Conservation (phyloP, 2,329 filamentous ascomycete genomes). For the Colletotrichum sp. region DNA sequence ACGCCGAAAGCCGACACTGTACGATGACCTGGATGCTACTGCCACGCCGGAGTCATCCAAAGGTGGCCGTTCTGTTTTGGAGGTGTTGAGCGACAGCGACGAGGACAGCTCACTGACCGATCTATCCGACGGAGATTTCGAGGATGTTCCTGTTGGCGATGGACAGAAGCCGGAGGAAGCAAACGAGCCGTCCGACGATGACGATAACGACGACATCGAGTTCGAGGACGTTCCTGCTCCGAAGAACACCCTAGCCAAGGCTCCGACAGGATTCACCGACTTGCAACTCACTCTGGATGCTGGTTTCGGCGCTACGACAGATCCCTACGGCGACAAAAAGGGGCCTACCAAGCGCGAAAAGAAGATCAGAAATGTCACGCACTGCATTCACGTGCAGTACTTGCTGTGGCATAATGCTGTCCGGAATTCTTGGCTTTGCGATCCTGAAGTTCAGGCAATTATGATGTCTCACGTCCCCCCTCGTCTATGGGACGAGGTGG, state of each 20-base stretch:
- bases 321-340: constrained; percentile 73
- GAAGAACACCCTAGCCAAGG: constrained; percentile 41
- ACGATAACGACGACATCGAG: constrained; percentile 67
- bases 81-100: constrained; percentile 48
- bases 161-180: constrained; percentile 47
- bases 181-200: constrained; percentile 38
- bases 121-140: constrained; percentile 62
- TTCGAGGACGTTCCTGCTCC: constrained; percentile 62
- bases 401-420: constrained; percentile 90
- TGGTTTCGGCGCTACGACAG: constrained; percentile 62
- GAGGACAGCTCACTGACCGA: constrained; percentile 57
- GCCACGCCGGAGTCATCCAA: constrained; percentile 48
- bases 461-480: constrained; percentile 76
- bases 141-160: constrained; percentile 46
- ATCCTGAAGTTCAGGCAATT: constrained; percentile 75
- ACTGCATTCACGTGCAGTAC: constrained; percentile 87
- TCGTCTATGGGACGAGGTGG: constrained; percentile 73
- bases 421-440: constrained; percentile 83
- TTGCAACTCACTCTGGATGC: constrained; percentile 74
- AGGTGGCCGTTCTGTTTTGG: constrained; percentile 45
- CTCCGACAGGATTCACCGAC: constrained; percentile 64
- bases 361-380: constrained; percentile 76
- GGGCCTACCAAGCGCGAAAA: constrained; percentile 86
- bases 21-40: constrained; percentile 64
- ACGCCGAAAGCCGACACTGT: constrained; percentile 61